Percentiles rank a stretch among this genome's conserved stretches.
phyloP scores from a whole-genome alignment of 2,329 filamentous ascomycete species.

The Colletotrichum destructivum region DNA sequence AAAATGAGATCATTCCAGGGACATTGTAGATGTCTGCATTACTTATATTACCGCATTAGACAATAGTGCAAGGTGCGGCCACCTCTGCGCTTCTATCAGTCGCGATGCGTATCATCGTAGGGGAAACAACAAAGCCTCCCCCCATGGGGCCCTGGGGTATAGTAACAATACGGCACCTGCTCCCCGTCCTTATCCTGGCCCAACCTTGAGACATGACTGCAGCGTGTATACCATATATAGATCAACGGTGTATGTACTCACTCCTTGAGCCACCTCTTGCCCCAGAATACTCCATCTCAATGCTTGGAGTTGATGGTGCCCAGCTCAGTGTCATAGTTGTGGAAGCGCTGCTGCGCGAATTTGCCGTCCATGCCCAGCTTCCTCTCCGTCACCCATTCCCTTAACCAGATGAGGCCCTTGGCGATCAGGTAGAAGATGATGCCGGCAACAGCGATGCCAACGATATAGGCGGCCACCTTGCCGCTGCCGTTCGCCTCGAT shows the following conservation, averaged over 20 bases:
- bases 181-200: background rate
- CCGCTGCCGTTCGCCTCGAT: slow-evolving; percentile 63
- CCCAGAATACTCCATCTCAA: background rate
- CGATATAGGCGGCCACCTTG: slow-evolving; percentile 75
- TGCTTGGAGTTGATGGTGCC: slow-evolving; percentile 41
- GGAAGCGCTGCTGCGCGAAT: slow-evolving; percentile 51
- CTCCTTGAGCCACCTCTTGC: background rate
- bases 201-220: background rate
- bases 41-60: slow-evolving; percentile 25
- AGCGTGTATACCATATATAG: background rate
- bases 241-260: background rate
- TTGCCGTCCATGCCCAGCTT: slow-evolving; percentile 61
- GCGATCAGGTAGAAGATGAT: slow-evolving; percentile 68
- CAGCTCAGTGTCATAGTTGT: slow-evolving; percentile 44
- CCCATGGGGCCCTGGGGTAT: slow-evolving; percentile 1
- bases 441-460: slow-evolving; percentile 70
- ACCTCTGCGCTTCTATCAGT: background rate
- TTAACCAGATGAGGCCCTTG: slow-evolving; percentile 65
- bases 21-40: slow-evolving; percentile 1
- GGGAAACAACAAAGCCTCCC: background rate
- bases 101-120: background rate
- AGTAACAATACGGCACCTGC: background rate
- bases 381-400: slow-evolving; percentile 64
- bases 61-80: background rate
- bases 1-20: background rate